Percentiles rank a stretch among this genome's conserved stretches.
These are phyloP conservation scores for Triticum turgidum DNA, from an alignment of 176 grass and related monocot genomes.

Conservation along the genomic window DNA sequence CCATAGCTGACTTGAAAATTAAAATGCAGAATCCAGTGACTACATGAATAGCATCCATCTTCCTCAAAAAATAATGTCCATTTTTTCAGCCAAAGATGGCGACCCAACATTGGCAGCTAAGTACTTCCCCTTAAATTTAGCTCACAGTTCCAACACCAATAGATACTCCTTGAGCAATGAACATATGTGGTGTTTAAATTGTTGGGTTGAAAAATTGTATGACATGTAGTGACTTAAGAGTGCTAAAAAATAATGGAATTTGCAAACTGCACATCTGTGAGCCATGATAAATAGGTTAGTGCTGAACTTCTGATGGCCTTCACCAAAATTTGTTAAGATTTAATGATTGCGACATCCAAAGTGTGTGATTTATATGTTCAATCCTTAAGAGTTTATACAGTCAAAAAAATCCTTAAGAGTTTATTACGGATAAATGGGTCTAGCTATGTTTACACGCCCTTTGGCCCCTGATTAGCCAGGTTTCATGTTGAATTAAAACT, in stretches of 20 bases:
- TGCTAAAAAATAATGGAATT: background rate
- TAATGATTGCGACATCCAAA: too few relatives aligned
- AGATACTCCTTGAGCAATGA: background rate
- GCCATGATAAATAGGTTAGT: background rate
- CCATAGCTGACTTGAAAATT: background rate
- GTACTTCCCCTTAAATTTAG: background rate
- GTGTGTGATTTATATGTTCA: too few relatives aligned
- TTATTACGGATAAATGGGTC: too few relatives aligned
- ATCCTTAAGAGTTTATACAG: too few relatives aligned
- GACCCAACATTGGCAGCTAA: constrained; percentile 10
- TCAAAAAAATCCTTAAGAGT: too few relatives aligned
- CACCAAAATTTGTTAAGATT: too few relatives aligned
- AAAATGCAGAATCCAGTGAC: background rate
- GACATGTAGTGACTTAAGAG: background rate
- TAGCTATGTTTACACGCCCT: too few relatives aligned
- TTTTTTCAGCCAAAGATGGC: too few relatives aligned
- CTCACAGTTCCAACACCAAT: background rate
- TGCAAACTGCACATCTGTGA: background rate
- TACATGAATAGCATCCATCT: constrained; percentile 2
- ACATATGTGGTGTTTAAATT: background rate
- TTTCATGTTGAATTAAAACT: too few relatives aligned
- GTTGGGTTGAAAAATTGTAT: background rate
- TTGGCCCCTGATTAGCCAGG: too few relatives aligned
- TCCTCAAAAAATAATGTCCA: background rate
- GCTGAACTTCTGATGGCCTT: too few relatives aligned